Percentiles rank a stretch among this genome's conserved stretches.
Conservation (phyloP, 768 basidiomycete species). For the Tephrocybe sp. region DNA sequence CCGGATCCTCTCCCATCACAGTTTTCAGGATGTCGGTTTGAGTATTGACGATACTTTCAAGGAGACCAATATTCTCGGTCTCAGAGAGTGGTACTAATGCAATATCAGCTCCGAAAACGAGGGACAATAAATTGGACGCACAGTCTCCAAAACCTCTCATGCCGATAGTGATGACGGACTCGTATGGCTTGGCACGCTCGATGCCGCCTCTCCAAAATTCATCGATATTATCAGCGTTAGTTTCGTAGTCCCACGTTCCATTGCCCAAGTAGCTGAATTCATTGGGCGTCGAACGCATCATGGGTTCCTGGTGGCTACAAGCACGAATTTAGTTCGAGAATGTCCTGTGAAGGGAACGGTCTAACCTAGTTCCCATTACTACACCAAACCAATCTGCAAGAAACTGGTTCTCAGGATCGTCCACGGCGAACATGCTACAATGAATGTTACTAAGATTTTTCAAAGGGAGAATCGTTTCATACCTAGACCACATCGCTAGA, state of each 20-base stretch:
- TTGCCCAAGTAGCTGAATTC: conserved; percentile 59
- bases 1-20: conserved; percentile 45
- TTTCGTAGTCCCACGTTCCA: conserved; percentile 63
- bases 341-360: neutral
- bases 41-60: conserved; percentile 57
- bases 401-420: conserved; percentile 60
- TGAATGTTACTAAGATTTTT: neutral
- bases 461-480: conserved; percentile 4
- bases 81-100: conserved; percentile 51
- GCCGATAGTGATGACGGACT: conserved; percentile 65
- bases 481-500: conserved; percentile 45
- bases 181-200: conserved; percentile 56
- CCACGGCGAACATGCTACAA: conserved; percentile 53
- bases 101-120: neutral
- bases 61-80: conserved; percentile 45
- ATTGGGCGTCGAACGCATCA: conserved; percentile 70
- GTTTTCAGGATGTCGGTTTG: conserved; percentile 58
- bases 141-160: conserved; percentile 66
- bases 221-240: conserved; percentile 54
- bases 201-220: conserved; percentile 63
- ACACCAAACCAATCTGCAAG: conserved; percentile 65
- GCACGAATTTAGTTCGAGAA: neutral
- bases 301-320: conserved; percentile 67
- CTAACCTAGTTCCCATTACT: conserved; percentile 68
- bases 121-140: conserved; percentile 21